These are phyloP conservation scores for Jamesozyma lodderae DNA, from an alignment of 805 yeast genomes.

Conservation along the genomic window DNA sequence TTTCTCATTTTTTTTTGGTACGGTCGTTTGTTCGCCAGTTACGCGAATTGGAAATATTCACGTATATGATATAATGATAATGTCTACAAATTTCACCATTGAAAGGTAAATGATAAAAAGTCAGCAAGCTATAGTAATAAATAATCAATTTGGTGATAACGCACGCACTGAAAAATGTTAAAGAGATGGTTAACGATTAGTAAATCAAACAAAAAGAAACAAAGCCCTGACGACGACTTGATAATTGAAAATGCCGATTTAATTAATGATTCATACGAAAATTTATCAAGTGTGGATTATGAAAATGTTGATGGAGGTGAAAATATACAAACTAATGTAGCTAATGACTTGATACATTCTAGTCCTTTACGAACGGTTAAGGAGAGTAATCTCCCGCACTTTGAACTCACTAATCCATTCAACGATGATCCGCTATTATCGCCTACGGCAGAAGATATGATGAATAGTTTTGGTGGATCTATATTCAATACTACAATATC, in stretches of 20 bases:
- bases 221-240: neutral
- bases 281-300: neutral
- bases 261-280: neutral
- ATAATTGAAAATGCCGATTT: neutral
- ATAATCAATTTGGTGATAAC: too few relatives aligned
- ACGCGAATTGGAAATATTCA: too few relatives aligned
- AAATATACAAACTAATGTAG: too few relatives aligned
- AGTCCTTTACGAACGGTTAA: neutral
- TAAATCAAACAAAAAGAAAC: slow-evolving; percentile 1
- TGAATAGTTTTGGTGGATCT: neutral
- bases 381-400: neutral
- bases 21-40: too few relatives aligned
- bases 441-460: slow-evolving; percentile 1
- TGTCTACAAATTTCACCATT: too few relatives aligned
- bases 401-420: slow-evolving; percentile 3
- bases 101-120: too few relatives aligned
- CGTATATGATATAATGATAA: too few relatives aligned
- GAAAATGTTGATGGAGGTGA: too few relatives aligned
- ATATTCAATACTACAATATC: slow-evolving; percentile 2
- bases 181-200: slow-evolving; percentile 15
- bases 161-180: too few relatives aligned
- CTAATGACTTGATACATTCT: neutral
- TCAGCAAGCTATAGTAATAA: too few relatives aligned
- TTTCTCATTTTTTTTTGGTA: too few relatives aligned
- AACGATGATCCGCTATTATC: slow-evolving; percentile 1